Evolutionary conservation across 2,329 filamentous ascomycete genomes (phyloP), one percentile per base, ranked within the genome.

Genomic region (Aspergillus intermedius): DNA sequence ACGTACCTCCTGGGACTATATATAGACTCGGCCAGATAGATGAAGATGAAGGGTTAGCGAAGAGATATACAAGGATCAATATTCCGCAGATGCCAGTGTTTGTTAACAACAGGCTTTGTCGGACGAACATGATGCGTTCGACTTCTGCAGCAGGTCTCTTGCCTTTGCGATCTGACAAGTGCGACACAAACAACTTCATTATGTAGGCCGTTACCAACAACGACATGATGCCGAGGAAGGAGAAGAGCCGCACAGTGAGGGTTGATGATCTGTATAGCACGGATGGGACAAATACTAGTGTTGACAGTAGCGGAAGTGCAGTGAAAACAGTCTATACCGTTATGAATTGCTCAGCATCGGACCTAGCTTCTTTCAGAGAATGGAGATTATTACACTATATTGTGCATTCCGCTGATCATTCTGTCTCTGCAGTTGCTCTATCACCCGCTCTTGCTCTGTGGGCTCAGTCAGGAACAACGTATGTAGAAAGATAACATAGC

Each of bases 371-470:
- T 15, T 28, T 19, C 5, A 42, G 40, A 46, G 46, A 45, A 42
- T 23, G 42, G 48, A 44, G 17, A 37, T 8, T 42, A 42, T 49
- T 67, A 74, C 72, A 53, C 60, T 68, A 49, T 72, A 74, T 47
- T 67, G 59, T 13, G 62, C 58, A 51, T 74, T 71, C 40, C 65
- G 61, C 37, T 61, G 54, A 40, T 73, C 64, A 54, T 73, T 64
- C 49, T 69, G 62, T 23, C 41, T 49, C 40, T 63, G 62, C 22
- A 74, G 50, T 44, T 62, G 54, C 44, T 62, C 52, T 35, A 74
- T 73, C 8, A 74, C 50, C 8, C 54, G 61, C 45, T 74, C 71
- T 53, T 74, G 72, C 52, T 74, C 68, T 71, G 52, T 35, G n/a
- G 40, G n/a, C 19, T 21, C 37, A 8, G 37, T 40, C 10, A 40